Evolutionary conservation across 345 rosid genomes (phyloP).

Genomic region (Eucalyptus pauciflora): DNA sequence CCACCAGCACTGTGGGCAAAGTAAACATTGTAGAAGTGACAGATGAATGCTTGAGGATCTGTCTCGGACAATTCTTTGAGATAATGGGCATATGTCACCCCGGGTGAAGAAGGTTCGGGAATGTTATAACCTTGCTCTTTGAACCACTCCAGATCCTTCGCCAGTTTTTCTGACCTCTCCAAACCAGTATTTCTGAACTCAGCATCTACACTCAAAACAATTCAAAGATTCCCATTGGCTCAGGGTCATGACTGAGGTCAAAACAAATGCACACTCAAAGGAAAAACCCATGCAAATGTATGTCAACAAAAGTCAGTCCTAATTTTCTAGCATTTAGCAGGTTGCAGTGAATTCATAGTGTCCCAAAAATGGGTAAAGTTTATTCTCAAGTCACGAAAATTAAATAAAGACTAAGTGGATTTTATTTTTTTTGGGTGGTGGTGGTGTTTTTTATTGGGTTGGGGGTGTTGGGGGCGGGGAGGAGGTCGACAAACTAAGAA

Average conservation of each 20-base stretch:
- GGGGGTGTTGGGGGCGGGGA: not conserved
- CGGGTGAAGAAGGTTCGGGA: constrained; percentile 81
- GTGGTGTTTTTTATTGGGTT: too few relatives aligned
- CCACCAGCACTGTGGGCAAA: constrained; percentile 98
- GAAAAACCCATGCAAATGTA: not conserved
- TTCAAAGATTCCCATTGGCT: not conserved
- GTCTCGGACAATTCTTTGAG: constrained; percentile 63
- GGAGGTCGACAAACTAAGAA: not conserved
- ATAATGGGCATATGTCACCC: constrained; percentile 41
- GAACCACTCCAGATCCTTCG: constrained; percentile 82
- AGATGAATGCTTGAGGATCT: constrained; percentile 92
- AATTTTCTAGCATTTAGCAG: not conserved
- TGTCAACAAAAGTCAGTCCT: not conserved
- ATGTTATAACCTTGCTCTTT: constrained; percentile 73
- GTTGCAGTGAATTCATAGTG: not conserved
- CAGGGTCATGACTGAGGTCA: not conserved
- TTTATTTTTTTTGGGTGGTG: not conserved
- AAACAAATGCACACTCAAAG: not conserved
- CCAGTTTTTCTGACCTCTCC: constrained; percentile 66
- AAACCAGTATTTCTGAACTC: constrained; percentile 81
- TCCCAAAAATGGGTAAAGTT: not conserved
- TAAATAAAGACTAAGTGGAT: not conserved
- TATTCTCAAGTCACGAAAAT: not conserved
- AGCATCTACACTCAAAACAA: constrained; percentile 32
- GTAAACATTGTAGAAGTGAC: constrained; percentile 93